A percentile compares a stretch with the other conserved stretches of the same genome.
phyloP scores from a whole-genome alignment of 2,329 filamentous ascomycete genomes.

The Chaetomium olivaceum region DNA sequence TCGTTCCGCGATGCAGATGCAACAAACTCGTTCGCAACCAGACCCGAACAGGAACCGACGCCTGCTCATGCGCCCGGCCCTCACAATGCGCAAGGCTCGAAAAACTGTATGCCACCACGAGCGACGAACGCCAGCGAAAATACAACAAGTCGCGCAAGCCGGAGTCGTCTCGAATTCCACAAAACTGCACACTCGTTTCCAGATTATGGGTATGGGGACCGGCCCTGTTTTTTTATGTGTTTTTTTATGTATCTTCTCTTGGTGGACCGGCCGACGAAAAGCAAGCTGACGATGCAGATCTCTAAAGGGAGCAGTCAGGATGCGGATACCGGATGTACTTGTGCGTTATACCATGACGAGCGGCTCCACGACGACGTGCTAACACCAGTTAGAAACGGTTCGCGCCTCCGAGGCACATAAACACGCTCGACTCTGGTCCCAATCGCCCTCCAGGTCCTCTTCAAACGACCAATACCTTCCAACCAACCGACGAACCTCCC shows the following conservation, averaged over 20 bases:
- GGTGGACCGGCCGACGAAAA: background rate
- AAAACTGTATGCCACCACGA: slow-evolving; percentile 16
- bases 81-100: slow-evolving; percentile 29
- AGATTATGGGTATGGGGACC: slow-evolving; percentile 31
- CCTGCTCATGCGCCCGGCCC: background rate
- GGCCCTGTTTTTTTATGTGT: background rate
- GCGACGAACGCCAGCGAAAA: background rate
- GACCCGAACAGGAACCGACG: background rate
- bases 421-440: slow-evolving; percentile 21
- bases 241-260: background rate
- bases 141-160: slow-evolving; percentile 14
- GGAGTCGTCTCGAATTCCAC: slow-evolving; percentile 25
- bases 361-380: background rate
- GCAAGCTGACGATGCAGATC: slow-evolving; percentile 24
- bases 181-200: slow-evolving; percentile 29
- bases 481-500: background rate
- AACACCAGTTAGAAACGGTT: background rate
- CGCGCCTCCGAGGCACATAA: slow-evolving; percentile 28
- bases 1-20: slow-evolving; percentile 8
- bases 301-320: slow-evolving; percentile 27
- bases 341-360: slow-evolving; percentile 3
- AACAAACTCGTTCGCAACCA: slow-evolving; percentile 12
- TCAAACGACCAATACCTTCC: background rate
- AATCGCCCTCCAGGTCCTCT: background rate
- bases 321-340: slow-evolving; percentile 11